Evolutionary conservation across 306 rosid species (phyloP).

Genomic region (Mimosa bimucronata): DNA sequence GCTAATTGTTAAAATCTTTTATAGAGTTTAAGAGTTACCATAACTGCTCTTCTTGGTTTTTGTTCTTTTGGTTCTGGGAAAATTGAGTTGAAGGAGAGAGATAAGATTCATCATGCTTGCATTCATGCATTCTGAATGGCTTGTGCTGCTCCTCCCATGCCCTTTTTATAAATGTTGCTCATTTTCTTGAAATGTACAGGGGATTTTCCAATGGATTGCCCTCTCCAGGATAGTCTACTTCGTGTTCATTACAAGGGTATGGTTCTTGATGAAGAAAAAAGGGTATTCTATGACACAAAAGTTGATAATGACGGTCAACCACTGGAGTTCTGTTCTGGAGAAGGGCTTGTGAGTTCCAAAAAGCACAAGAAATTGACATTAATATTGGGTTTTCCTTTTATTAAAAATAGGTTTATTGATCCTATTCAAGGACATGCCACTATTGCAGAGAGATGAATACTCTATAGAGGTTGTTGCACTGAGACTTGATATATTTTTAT

Average conservation of each 20-base stretch:
- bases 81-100: conserved; percentile 2
- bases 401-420: background rate
- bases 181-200: conserved; percentile 56
- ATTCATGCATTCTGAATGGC: conserved; percentile 14
- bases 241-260: conserved; percentile 92
- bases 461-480: conserved; percentile 9
- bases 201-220: conserved; percentile 99
- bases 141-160: conserved; percentile 19
- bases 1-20: background rate
- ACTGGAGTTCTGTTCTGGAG: conserved; percentile 92
- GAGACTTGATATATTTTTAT: conserved; percentile 30
- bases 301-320: conserved; percentile 86
- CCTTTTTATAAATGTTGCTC: conserved; percentile 32
- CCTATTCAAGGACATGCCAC: conserved; percentile 14
- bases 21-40: conserved; percentile 19
- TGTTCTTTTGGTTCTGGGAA: conserved; percentile 7
- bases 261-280: conserved; percentile 68
- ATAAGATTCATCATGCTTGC: background rate
- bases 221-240: conserved; percentile 94
- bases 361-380: conserved; percentile 25
- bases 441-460: conserved; percentile 31
- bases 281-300: conserved; percentile 79
- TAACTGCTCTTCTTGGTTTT: background rate
- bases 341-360: conserved; percentile 86
- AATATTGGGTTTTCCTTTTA: background rate